A percentile compares a stretch with the other conserved stretches of the same genome.
Conservation (phyloP, 2,329 filamentous ascomycete species). For the Cladophialophora chaetospira region DNA sequence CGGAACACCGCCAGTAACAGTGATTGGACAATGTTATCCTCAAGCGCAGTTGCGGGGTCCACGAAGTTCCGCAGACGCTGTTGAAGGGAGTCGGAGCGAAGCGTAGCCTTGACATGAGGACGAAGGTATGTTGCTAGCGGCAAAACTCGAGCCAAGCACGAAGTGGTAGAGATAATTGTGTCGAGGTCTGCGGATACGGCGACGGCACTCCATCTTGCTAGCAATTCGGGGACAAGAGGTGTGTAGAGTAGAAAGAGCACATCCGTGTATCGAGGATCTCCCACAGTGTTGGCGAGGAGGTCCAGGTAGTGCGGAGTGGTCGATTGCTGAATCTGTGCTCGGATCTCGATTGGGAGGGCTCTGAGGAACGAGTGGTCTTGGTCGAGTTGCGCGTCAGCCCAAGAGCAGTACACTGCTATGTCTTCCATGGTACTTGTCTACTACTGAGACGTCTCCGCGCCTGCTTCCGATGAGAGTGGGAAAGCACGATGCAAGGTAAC, state of each 20-base stretch:
- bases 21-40: slow-evolving; percentile 44
- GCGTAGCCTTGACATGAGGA: slow-evolving; percentile 16
- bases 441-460: not conserved
- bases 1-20: slow-evolving; percentile 73
- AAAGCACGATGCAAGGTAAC: not conserved
- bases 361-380: slow-evolving; percentile 58
- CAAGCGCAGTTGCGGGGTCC: slow-evolving; percentile 29
- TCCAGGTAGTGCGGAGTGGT: slow-evolving; percentile 69
- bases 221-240: slow-evolving; percentile 75
- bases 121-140: slow-evolving; percentile 30
- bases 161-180: slow-evolving; percentile 37
- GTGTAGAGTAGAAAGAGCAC: slow-evolving; percentile 74
- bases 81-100: slow-evolving; percentile 7
- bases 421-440: slow-evolving; percentile 36
- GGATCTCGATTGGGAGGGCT: slow-evolving; percentile 69
- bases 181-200: slow-evolving; percentile 23
- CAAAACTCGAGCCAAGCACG: slow-evolving; percentile 34
- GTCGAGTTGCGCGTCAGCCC: slow-evolving; percentile 40
- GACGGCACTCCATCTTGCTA: slow-evolving; percentile 69
- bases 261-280: slow-evolving; percentile 71
- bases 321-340: slow-evolving; percentile 65
- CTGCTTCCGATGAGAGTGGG: not conserved
- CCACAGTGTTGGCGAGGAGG: slow-evolving; percentile 67
- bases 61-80: not conserved
- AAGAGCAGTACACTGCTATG: slow-evolving; percentile 33